These are phyloP conservation scores for Colletotrichum lindemuthianum DNA, from an alignment of 2,329 filamentous ascomycete genomes.

Conservation along the genomic window DNA sequence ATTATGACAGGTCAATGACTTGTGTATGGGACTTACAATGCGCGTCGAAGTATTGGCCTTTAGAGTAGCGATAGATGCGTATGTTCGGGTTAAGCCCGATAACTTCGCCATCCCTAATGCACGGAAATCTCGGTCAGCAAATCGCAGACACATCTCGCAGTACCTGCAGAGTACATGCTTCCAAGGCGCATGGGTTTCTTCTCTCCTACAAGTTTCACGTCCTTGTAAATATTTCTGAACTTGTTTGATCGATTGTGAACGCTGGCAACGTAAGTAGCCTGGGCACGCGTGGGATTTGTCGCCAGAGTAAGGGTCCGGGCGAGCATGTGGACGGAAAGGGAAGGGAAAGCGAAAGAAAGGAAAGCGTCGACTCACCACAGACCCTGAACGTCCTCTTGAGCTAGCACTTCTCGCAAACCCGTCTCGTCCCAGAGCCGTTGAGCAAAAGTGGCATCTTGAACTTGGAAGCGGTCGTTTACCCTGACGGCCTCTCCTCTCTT, in stretches of 20 bases:
- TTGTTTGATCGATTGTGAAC: not conserved
- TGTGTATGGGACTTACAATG: conserved; percentile 72
- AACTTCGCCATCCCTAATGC: conserved; percentile 80
- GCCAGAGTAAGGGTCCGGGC: conserved; percentile 12
- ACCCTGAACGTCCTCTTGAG: conserved; percentile 47
- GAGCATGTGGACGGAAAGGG: not conserved
- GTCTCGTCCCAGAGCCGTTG: conserved; percentile 80
- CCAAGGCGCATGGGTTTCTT: conserved; percentile 12
- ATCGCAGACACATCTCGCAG: conserved; percentile 1
- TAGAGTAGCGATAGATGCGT: conserved; percentile 85
- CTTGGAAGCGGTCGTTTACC: conserved; percentile 89
- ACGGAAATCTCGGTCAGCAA: not conserved
- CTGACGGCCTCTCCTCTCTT: conserved; percentile 84
- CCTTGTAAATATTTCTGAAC: conserved; percentile 7
- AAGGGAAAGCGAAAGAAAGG: not conserved
- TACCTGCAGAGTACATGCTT: not conserved
- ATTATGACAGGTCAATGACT: conserved; percentile 28
- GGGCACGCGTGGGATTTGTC: conserved; percentile 24
- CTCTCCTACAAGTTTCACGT: conserved; percentile 20
- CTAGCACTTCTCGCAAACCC: conserved; percentile 72
- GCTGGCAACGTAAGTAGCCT: conserved; percentile 21
- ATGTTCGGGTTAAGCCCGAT: conserved; percentile 91
- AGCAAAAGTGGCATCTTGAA: conserved; percentile 81
- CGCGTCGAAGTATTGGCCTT: conserved; percentile 90
- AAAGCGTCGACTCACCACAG: conserved; percentile 55